A percentile compares a stretch with the other conserved stretches of the same genome.
phyloP scores from a whole-genome alignment of 768 basidiomycete species.

The Russula virescens region DNA sequence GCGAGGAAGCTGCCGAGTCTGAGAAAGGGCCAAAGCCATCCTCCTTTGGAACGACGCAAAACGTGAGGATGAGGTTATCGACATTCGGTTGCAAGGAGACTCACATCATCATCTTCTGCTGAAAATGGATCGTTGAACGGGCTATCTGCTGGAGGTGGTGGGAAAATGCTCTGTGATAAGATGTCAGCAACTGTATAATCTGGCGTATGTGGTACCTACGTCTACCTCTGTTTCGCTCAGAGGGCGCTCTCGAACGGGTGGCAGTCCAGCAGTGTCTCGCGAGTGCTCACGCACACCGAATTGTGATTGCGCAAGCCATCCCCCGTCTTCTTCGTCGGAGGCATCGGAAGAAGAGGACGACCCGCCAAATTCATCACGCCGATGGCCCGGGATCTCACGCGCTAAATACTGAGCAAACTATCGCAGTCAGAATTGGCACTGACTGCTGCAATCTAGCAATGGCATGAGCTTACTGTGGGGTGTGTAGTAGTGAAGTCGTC shows the following conservation, averaged over 20 bases:
- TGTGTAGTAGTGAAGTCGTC: slow-evolving; percentile 41
- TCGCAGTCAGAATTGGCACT: background rate
- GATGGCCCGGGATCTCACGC: slow-evolving; percentile 53
- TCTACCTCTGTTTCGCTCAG: slow-evolving; percentile 31
- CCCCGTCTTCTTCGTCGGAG: slow-evolving; percentile 63
- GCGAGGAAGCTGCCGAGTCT: slow-evolving; percentile 47
- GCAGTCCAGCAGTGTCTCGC: slow-evolving; percentile 24
- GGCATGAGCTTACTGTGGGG: slow-evolving; percentile 37
- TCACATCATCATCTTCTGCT: slow-evolving; percentile 53
- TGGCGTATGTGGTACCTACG: slow-evolving; percentile 15
- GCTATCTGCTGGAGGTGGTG: slow-evolving; percentile 16
- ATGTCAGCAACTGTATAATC: background rate
- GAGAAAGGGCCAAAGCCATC: slow-evolving; percentile 81
- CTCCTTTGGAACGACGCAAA: slow-evolving; percentile 32
- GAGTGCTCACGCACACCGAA: slow-evolving; percentile 40
- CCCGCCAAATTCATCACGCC: slow-evolving; percentile 51
- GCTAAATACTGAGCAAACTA: slow-evolving; percentile 80
- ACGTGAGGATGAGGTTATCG: background rate
- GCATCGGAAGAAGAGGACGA: slow-evolving; percentile 40
- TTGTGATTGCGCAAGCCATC: slow-evolving; percentile 76
- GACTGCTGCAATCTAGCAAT: background rate
- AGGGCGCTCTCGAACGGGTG: slow-evolving; percentile 29
- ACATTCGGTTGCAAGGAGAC: slow-evolving; percentile 22
- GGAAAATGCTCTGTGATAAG: slow-evolving; percentile 7
- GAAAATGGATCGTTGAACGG: slow-evolving; percentile 32